A percentile compares a stretch with the other conserved stretches of the same genome.
Evolutionary conservation across 495 filamentous ascomycete genomes (phyloP).

Genomic region (Daldinia concentrica): DNA sequence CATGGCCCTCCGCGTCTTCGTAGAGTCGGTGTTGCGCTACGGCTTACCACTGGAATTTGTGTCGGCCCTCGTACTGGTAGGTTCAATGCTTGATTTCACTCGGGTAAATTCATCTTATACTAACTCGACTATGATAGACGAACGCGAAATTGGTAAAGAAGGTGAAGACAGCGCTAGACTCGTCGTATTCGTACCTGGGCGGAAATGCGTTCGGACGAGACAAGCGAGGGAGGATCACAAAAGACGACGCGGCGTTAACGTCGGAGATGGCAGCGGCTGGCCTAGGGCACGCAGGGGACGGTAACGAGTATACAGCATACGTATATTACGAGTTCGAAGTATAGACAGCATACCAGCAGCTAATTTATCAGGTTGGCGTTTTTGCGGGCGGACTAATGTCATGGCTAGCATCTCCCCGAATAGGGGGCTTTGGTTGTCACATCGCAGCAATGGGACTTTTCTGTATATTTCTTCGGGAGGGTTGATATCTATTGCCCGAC

Average conservation of each 20-base stretch:
- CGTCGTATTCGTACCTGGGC: slow-evolving; percentile 88
- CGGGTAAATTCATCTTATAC: slow-evolving; percentile 5
- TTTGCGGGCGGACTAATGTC: slow-evolving; percentile 25
- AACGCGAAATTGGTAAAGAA: slow-evolving; percentile 83
- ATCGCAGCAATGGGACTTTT: slow-evolving; percentile 14
- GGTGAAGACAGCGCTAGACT: slow-evolving; percentile 81
- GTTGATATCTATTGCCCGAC: slow-evolving; percentile 17
- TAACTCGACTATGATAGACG: slow-evolving; percentile 65
- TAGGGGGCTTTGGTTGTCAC: slow-evolving; percentile 29
- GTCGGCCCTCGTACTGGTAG: slow-evolving; percentile 82
- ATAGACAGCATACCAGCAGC: slow-evolving; percentile 28
- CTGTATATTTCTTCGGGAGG: slow-evolving; percentile 27
- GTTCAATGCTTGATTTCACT: slow-evolving; percentile 34
- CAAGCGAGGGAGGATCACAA: slow-evolving; percentile 89
- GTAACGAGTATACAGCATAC: slow-evolving; percentile 90
- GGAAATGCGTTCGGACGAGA: slow-evolving; percentile 95
- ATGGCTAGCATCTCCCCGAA: slow-evolving; percentile 29
- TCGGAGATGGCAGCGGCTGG: slow-evolving; percentile 81
- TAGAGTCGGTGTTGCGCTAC: slow-evolving; percentile 95
- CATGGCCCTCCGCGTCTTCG: slow-evolving; percentile 89
- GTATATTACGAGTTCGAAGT: slow-evolving; percentile 94
- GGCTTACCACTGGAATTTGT: slow-evolving; percentile 90
- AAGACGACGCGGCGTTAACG: slow-evolving; percentile 79
- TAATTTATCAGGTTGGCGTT: slow-evolving; percentile 35
- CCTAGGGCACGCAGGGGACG: slow-evolving; percentile 65